Base-by-base conservation (phyloP, 208 protist genomes). In the Trypanosoma mega region DNA sequence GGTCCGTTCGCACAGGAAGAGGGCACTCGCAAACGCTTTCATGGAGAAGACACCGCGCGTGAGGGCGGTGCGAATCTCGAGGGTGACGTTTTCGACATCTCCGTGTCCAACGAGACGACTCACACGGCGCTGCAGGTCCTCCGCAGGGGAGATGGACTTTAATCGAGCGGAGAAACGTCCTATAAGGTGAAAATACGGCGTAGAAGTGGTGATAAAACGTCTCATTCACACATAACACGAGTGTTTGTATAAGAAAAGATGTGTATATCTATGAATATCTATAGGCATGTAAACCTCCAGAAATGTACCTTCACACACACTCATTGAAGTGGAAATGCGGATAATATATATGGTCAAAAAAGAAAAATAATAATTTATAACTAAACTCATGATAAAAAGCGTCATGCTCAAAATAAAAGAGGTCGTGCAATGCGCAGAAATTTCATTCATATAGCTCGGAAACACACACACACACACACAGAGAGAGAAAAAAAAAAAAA, bases 1-100 rank as follows among this genome's bases (percentile, higher is more conserved):
- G 24, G 46, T 44, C 16, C 50, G 37, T 23, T 83, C 78, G 36
- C 78, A 86, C 12, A 76, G 70, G 53, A 76, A 86, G 0, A 90
- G 65, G 2, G 80, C 65, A 24, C 73, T 74, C 23, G 83, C 71
- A 41, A 90, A 64, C 1, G 79, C 63, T 36, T 69, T 69, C 53
- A 61, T 61, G 14, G 63, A 69, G 36, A 69, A 69, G 45, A 69
- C 54, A 31, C 44, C 58, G 18, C 53, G 43, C 12, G 20, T 20
- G 6, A 69, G 27, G 33, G 30, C 36, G 27, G 26, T n/a, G 11
- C 24, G 23, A 49, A 69, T 39, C 21, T 62, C 63, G 8, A 54
- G 43, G 0, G 34, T 31, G 7, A 55, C 63, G 14, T 49, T 24
- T 21, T 46, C 45, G 11, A 62, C 46, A 48, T 69, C 33, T 36